Evolutionary conservation across 805 yeast species (phyloP), one percentile per base, ranked within the genome.

Genomic region (Metschnikowia cubensis): DNA sequence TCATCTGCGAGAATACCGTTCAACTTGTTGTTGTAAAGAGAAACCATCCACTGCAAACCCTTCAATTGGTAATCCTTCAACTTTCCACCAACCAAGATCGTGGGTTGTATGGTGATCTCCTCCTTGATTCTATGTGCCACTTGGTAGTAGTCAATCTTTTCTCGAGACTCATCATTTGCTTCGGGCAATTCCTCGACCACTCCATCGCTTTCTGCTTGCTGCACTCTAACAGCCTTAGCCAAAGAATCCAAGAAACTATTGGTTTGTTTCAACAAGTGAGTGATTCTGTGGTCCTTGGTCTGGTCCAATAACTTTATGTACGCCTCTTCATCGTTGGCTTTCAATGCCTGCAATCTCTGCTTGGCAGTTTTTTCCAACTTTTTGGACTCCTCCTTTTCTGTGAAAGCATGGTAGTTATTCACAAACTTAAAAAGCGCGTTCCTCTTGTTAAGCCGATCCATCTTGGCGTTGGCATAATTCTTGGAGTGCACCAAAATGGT

Each of bases 321-420:
- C 2, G 94, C 94, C 63, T 87, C 96, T 67, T 87, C 95, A 72
- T 87, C 96, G 65, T 87, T 87, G 15, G 91, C 87, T 66, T 85
- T 86, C 74, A 87, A 80, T 29, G 94, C 94, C 61, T 85, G 90
- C 68, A 87, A 79, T 80, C 96, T 85, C 64, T 86, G 91, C 62
- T 84, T 87, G n/a, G 95, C 95, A 29, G 84, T 87, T 64, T 81
- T 82, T 66, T 87, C 94, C 53, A 85, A 68, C 66, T 84, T 79
- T 70, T 80, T 85, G 53, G 82, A 80, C 66, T 87, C 94, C 50
- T 87, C 96, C 63, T 80, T 83, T 64, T 86, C 94, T 22, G 82
- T 76, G 50, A 70, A 69, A 51, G 69, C 71, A 58, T 84, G 89
- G 69, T 72, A 78, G 55, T 70, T 73, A 50, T 59, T 67, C 35